Evolutionary conservation across 164 flowering plant genomes (phyloP).

Genomic region (Brasenia schreberi): DNA sequence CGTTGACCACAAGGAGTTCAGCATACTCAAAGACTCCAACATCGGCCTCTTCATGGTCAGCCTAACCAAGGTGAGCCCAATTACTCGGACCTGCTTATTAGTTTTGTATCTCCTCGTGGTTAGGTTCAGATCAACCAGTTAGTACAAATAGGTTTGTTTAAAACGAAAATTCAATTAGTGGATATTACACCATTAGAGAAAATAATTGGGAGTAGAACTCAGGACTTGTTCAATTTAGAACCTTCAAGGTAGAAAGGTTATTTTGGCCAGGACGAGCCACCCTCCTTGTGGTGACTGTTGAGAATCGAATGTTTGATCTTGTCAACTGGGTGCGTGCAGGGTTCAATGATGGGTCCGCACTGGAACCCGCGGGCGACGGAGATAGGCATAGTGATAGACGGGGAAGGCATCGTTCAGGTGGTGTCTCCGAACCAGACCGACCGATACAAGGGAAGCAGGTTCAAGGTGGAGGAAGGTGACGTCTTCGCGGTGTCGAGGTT

Average conservation of each 20-base stretch:
- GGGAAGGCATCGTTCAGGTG: constrained; percentile 59
- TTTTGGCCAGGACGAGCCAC: too few species aligned
- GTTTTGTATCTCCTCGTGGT: background rate
- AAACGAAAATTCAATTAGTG: too few species aligned
- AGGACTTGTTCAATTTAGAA: too few species aligned
- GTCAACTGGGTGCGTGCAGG: constrained; percentile 19
- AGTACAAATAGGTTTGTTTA: too few species aligned
- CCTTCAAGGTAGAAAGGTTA: too few species aligned
- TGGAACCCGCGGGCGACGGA: constrained; percentile 87
- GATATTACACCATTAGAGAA: too few species aligned
- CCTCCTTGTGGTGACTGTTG: background rate
- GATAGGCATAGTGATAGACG: constrained; percentile 48
- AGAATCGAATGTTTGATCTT: background rate
- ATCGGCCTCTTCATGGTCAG: constrained; percentile 70
- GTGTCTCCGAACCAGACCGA: constrained; percentile 23
- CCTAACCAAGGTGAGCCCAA: constrained; percentile 41
- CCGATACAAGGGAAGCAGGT: constrained; percentile 38
- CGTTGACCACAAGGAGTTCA: constrained; percentile 25
- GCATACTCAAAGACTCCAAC: constrained; percentile 25
- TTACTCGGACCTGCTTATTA: background rate
- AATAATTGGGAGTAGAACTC: too few species aligned
- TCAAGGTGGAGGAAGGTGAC: constrained; percentile 65
- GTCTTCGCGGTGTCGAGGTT: constrained; percentile 55
- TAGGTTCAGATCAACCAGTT: background rate
- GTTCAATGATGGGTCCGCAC: constrained; percentile 92